These are phyloP conservation scores for Hibiscus mutabilis DNA, from an alignment of 345 rosid genomes.

Conservation along the genomic window DNA sequence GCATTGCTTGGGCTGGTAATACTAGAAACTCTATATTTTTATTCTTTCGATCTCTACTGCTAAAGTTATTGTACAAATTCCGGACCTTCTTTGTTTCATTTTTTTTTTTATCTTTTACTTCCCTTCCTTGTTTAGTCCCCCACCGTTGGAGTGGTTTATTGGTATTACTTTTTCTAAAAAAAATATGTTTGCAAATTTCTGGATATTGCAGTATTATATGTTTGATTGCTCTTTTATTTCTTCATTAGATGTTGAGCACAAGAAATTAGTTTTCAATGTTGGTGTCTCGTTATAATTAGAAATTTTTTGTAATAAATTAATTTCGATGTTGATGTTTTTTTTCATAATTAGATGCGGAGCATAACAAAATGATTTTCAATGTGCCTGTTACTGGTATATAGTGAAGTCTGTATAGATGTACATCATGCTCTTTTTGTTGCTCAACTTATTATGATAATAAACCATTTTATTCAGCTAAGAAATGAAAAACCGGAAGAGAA, in stretches of 20 bases:
- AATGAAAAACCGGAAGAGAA: constrained; percentile 61
- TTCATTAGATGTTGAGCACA: background rate
- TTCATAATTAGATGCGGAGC: background rate
- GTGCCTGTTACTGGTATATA: background rate
- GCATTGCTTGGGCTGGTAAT: constrained; percentile 96
- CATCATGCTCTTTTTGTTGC: background rate
- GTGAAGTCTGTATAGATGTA: background rate
- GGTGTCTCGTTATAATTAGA: background rate
- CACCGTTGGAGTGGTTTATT: background rate
- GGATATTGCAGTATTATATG: background rate
- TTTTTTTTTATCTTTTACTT: background rate
- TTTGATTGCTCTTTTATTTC: background rate
- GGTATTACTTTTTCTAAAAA: background rate
- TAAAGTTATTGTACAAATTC: background rate
- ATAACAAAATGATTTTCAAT: background rate
- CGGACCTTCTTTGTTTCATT: background rate
- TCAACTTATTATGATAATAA: constrained; percentile 7
- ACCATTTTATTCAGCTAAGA: constrained; percentile 50
- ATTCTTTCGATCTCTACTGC: background rate
- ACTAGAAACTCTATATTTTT: constrained; percentile 18
- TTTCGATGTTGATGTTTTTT: background rate
- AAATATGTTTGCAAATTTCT: background rate
- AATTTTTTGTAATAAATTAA: background rate
- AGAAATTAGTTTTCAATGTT: background rate
- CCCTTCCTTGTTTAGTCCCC: background rate